A percentile compares a stretch with the other conserved stretches of the same genome.
phyloP scores from a whole-genome alignment of 768 basidiomycete species.

The Xerocomellus chrysenteron region DNA sequence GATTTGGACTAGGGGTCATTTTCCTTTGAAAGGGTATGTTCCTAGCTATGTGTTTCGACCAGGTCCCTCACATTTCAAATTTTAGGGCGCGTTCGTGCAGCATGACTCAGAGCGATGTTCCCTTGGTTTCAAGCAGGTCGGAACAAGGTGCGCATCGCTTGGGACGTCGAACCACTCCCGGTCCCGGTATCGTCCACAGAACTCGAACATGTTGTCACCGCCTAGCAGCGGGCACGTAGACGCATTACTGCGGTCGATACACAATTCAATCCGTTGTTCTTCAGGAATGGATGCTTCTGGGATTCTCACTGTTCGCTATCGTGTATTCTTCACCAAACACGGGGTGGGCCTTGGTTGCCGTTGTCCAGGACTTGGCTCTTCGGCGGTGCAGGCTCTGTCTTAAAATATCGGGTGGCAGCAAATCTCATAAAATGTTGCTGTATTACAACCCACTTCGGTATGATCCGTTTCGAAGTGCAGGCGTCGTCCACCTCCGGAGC shows the following conservation, averaged over 20 bases:
- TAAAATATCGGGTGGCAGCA: background rate
- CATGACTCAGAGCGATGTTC: constrained; percentile 10
- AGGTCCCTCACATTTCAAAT: background rate
- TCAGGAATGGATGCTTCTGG: background rate
- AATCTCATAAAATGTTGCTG: constrained; percentile 13
- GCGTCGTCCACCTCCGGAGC: constrained; percentile 8
- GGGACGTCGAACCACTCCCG: background rate
- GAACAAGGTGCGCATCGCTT: background rate
- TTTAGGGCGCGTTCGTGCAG: background rate
- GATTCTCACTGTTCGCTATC: background rate
- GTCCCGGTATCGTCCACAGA: background rate
- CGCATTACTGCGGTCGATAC: background rate
- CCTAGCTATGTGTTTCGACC: background rate
- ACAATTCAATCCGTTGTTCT: background rate
- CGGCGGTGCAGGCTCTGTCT: constrained; percentile 1
- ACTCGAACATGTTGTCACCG: constrained; percentile 1
- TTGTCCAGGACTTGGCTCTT: background rate
- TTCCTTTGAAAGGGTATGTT: background rate
- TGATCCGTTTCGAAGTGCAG: constrained; percentile 9
- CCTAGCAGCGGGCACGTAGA: constrained; percentile 1
- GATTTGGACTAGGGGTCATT: background rate
- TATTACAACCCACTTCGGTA: constrained; percentile 4
- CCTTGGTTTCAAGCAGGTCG: background rate
- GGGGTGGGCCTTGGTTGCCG: background rate
- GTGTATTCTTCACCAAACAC: background rate